Base-by-base conservation (phyloP, 768 basidiomycete genomes). In the Hirschioporus abietinus region DNA sequence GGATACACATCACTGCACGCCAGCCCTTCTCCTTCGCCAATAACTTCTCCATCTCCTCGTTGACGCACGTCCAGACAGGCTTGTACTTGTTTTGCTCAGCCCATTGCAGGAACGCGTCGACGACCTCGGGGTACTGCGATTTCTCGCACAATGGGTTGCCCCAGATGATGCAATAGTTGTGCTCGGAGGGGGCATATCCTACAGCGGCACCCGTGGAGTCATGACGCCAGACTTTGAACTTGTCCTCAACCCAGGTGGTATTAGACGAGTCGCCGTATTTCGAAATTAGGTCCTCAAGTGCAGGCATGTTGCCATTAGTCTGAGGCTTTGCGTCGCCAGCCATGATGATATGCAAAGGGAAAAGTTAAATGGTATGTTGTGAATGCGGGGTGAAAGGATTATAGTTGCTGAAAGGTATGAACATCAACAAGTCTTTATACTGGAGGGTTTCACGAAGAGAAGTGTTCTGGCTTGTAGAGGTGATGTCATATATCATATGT, bases 211-310 rank as follows among this genome's bases (percentile, higher is more conserved):
- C 88, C 76, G 71, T 87, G 74, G 63, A 74, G 72, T 73, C 80
- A 82, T 73, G 86, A 74, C 73, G 83, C 82, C 83, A 84, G 25
- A 83, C 76, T 20, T 78, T 74, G 77, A 81, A 69, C 73, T 77
- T 59, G 70, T 82, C 78, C 72, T 92, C 89, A 9, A 89, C 80
- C 88, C 88, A 91, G 9, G 88, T 84, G 0, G 88, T 91, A 57
- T 88, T 83, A 63, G 85, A 85, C 8, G 87, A 85, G 35, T 89
- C 88, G 20, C 89, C 88, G 69, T 90, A 85, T 63, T 81, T 78
- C 2, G 88, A 88, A 61, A 89, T 84, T 68, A 91, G 79, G 52
- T 82, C 78, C 24, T 83, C 79, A 62, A 87, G 71, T 52, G 12
- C 15, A 52, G 42, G 12, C 42, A 20, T 52, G 20, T 52, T 1